Evolutionary conservation across 177 flowering plant genomes (phyloP), one percentile per base, ranked within the genome.

Genomic region (Telopea speciosissima): DNA sequence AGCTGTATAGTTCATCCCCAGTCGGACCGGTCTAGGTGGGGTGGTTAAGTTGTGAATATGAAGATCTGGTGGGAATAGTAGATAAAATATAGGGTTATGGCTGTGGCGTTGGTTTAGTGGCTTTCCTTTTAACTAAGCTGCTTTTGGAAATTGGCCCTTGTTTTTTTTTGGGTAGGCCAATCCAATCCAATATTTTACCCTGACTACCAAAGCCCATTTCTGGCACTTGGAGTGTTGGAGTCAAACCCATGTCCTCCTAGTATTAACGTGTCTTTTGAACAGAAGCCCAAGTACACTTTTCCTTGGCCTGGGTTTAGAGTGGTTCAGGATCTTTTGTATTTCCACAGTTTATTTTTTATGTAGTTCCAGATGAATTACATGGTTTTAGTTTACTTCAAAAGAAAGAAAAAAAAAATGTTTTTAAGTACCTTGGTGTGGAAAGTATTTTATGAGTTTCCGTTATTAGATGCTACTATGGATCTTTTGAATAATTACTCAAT

Each of bases 91-190:
- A 72, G 61, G 67, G 54, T 72, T 45, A 12, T 49, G 70, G 62
- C 24, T 24, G 26, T 68, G 73, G 66, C 58, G 16, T 63, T 73
- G 74, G 75, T 68, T 68, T 67, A 62, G 87, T 78, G 75, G 85
- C 83, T 81, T 52, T 68, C 73, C 83, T 76, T 79, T 77, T 68
- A 75, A 72, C 66, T 75, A 75, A 73, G 86, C 85, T 75, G 75
- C 85, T 77, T 67, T 44, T 63, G 63, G 85, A 84, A 78, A 68
- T 59, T 66, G 77, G 77, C 81, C 80, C 75, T 72, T 80, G 76
- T 82, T 87, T 89, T 85, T 83, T 74, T 49, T 44, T n/a, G n/a
- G 31, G 75, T 79, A 60, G 89, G 87, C 77, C 78, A 58, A 67
- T 83, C 79, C 79, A 81, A 45, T 69, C 72, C 70, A 68, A 49